Conservation (phyloP, 2,329 filamentous ascomycete species). For the Clathrospora elynae region DNA sequence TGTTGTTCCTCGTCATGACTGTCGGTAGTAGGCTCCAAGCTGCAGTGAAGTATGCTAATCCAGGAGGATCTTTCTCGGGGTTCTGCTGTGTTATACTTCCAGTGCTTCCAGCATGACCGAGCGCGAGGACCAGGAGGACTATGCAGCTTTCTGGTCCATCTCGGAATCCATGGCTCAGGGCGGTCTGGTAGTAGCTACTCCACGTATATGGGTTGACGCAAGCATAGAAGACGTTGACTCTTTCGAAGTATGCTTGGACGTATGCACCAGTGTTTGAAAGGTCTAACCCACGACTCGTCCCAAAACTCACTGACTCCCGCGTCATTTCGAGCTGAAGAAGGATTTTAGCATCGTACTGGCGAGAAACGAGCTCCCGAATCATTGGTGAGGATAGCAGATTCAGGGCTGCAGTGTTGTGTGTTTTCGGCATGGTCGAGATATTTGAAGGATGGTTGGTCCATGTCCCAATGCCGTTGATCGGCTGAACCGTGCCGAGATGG, state of each 20-base stretch:
- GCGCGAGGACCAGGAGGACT: slow-evolving; percentile 75
- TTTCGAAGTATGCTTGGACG: slow-evolving; percentile 78
- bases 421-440: slow-evolving; percentile 84
- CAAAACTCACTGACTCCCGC: slow-evolving; percentile 70
- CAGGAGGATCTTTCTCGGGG: slow-evolving; percentile 72
- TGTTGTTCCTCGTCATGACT: slow-evolving; percentile 79
- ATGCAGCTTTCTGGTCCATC: slow-evolving; percentile 83
- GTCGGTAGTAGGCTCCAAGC: slow-evolving; percentile 78
- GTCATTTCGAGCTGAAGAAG: slow-evolving; percentile 81
- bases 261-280: slow-evolving; percentile 75
- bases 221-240: slow-evolving; percentile 84
- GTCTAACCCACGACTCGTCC: slow-evolving; percentile 67
- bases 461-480: slow-evolving; percentile 67
- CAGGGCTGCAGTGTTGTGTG: slow-evolving; percentile 79
- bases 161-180: slow-evolving; percentile 74
- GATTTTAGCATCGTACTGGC: slow-evolving; percentile 80
- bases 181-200: slow-evolving; percentile 74
- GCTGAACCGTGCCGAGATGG: slow-evolving; percentile 46
- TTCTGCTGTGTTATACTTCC: slow-evolving; percentile 77
- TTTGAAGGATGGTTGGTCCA: slow-evolving; percentile 68
- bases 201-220: slow-evolving; percentile 84
- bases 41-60: slow-evolving; percentile 78
- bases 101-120: slow-evolving; percentile 75
- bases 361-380: slow-evolving; percentile 76
- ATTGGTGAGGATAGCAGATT: slow-evolving; percentile 81